These are phyloP conservation scores for Hypericum androsaemum DNA, from an alignment of 345 rosid genomes.

Conservation along the genomic window DNA sequence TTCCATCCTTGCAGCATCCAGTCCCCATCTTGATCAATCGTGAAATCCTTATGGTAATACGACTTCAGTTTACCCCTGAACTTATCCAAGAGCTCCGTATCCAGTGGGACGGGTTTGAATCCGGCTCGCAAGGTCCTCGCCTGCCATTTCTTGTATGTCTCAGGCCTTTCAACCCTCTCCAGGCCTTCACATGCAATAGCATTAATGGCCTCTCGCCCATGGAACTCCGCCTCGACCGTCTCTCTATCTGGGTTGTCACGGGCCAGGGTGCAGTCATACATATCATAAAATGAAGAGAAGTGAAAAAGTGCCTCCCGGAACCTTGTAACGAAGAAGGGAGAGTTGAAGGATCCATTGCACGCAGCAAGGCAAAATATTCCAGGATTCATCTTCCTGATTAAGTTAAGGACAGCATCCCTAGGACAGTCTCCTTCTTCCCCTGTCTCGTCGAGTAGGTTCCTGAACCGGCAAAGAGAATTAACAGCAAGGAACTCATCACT, in stretches of 20 bases:
- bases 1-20: conserved; percentile 9
- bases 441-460: conserved; percentile 3
- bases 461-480: not conserved
- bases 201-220: not conserved
- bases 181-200: conserved; percentile 2
- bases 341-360: not conserved
- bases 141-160: conserved; percentile 23
- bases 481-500: not conserved
- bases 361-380: not conserved
- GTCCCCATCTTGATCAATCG: not conserved
- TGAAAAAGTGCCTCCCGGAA: conserved; percentile 4
- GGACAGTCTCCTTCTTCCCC: not conserved
- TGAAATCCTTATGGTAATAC: conserved; percentile 2
- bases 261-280: not conserved
- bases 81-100: not conserved
- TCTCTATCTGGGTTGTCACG: not conserved
- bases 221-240: not conserved
- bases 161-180: conserved; percentile 23
- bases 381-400: conserved; percentile 3
- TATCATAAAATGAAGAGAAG: conserved; percentile 1
- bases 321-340: conserved; percentile 5
- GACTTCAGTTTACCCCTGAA: not conserved
- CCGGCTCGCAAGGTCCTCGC: conserved; percentile 1
- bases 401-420: conserved; percentile 1
- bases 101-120: not conserved